Evolutionary conservation across 106 monocot species (phyloP), one percentile per base, ranked within the genome.

Genomic region (Dioscorea alata): DNA sequence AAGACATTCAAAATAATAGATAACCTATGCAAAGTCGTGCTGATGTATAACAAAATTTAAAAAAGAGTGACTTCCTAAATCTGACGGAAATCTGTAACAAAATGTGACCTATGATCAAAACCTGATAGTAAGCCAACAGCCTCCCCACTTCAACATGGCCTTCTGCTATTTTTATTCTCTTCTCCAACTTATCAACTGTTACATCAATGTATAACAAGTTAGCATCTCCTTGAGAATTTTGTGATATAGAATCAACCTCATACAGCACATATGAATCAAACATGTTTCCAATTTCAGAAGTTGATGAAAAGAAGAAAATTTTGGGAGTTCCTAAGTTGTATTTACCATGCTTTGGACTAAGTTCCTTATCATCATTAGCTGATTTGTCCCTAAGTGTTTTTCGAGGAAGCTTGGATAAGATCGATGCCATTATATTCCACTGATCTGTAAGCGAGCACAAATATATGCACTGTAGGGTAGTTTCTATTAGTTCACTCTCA

Each of bases 131-230:
- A 64, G 86, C 79, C 78, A 97, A 81, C 54, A 92, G 63, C 60
- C 92, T 82, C 49, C 97, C 92, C 14, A 81, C 89, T 82, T 97
- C 97, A 32, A 92, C 89, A 80, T 97, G 97, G 31, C 89, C 97
- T 84, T 89, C 92, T 65, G 82, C 86, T 73, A 73, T 52, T 73
- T 81, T 89, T 63, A 89, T 70, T 63, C 74, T 82, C 75, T 71
- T 92, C 62, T 87, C 84, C 66, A 97, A 76, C 12, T 70, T 77
- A 54, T 83, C 81, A 71, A 61, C 34, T 62, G n/a, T 21, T 57
- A 73, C 16, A 59, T 34, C 42, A 63, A 21, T 35, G 78, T 72
- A 61, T 50, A 80, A 20, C 17, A 65, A 42, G 18, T 76, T 69
- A 4, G 25, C 23, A 66, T 58, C 28, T 56, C 61, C 74, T 59